Base-by-base conservation (phyloP, 352 stramenopile species). In the Pythium insidiosum region DNA sequence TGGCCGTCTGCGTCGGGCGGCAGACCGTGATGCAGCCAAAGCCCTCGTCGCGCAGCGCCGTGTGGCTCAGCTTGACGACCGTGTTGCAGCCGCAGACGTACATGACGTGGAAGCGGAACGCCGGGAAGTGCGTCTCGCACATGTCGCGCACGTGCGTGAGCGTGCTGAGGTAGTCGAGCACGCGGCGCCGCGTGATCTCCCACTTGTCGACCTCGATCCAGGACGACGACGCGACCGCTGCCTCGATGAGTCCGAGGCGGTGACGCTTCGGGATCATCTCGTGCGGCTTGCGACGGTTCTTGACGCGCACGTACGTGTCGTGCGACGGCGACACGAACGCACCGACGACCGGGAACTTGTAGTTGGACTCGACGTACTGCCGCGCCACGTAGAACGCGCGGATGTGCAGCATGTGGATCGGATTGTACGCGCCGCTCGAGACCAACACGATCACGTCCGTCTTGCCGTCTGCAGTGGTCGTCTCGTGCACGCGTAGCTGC, bases 191-290 rank as follows among this genome's bases (percentile, higher is more conserved):
- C 52, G 73, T 89, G 50, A 87, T 87, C 53, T 87, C 77, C 74
- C 77, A 85, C 49, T 87, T 89, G 57, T 89, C 73, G n/a, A 82
- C 73, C 53, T 89, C 69, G 42, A 89, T 87, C 77, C 77, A 89
- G 12, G 73, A 85, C 0, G 73, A 87, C 3, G 64, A 69, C 6
- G 65, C 69, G 10, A 86, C 69, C 1, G 77, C 73, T 7, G 73
- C 63, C 39, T 89, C 77, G 19, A 84, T 73, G 40, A 86, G 53
- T 5, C 52, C 74, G 13, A 87, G 41, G 16, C 77, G 70, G 43
- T 87, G 74, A 6, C 70, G 60, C 49, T 79, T 80, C 5, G 76
- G 72, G 52, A 89, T 84, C 77, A 89, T 86, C 37, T 89, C 69
- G 6, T 66, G 69, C n/a, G 74, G 60, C 12, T 80, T 84, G 22